These are phyloP conservation scores for Penicillium nordicum DNA, from an alignment of 2,329 filamentous ascomycete genomes.

Conservation along the genomic window DNA sequence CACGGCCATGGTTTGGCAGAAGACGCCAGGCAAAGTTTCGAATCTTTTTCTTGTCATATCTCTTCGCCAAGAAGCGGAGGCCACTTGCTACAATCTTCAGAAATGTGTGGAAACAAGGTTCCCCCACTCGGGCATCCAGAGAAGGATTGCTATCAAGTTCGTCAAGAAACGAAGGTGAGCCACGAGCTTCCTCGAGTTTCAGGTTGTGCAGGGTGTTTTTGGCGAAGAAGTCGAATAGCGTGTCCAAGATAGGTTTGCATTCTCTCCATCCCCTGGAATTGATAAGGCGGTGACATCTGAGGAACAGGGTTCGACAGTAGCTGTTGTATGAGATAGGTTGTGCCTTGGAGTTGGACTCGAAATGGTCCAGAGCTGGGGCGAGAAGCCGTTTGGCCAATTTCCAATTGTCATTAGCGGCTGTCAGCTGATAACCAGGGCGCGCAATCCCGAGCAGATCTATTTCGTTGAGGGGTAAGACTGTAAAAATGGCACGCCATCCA, in stretches of 20 bases:
- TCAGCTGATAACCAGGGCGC: slow-evolving; percentile 40
- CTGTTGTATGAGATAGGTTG: slow-evolving; percentile 50
- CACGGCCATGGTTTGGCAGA: slow-evolving; percentile 59
- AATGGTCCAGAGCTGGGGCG: slow-evolving; percentile 47
- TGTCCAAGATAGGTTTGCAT: slow-evolving; percentile 53
- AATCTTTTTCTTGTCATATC: slow-evolving; percentile 54
- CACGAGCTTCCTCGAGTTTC: slow-evolving; percentile 49
- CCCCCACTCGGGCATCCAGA: slow-evolving; percentile 46
- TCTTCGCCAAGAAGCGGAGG: slow-evolving; percentile 45
- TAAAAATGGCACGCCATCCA: slow-evolving; percentile 48
- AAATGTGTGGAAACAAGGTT: slow-evolving; percentile 58
- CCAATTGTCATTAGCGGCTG: slow-evolving; percentile 50
- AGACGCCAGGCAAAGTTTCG: slow-evolving; percentile 56
- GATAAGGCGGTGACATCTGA: slow-evolving; percentile 53
- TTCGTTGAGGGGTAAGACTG: slow-evolving; percentile 52
- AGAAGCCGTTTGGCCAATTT: slow-evolving; percentile 46
- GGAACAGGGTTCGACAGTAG: slow-evolving; percentile 52
- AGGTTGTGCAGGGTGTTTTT: slow-evolving; percentile 52
- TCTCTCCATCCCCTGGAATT: slow-evolving; percentile 56
- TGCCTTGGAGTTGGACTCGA: slow-evolving; percentile 40
- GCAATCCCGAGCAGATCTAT: slow-evolving; percentile 51
- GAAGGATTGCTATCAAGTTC: slow-evolving; percentile 44
- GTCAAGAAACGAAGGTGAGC: slow-evolving; percentile 55
- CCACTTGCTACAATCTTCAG: slow-evolving; percentile 55
- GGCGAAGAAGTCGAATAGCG: slow-evolving; percentile 59